Percentiles rank a stretch among this genome's conserved stretches.
These are phyloP conservation scores for Excoecaria agallocha DNA, from an alignment of 345 rosid genomes.

Conservation along the genomic window DNA sequence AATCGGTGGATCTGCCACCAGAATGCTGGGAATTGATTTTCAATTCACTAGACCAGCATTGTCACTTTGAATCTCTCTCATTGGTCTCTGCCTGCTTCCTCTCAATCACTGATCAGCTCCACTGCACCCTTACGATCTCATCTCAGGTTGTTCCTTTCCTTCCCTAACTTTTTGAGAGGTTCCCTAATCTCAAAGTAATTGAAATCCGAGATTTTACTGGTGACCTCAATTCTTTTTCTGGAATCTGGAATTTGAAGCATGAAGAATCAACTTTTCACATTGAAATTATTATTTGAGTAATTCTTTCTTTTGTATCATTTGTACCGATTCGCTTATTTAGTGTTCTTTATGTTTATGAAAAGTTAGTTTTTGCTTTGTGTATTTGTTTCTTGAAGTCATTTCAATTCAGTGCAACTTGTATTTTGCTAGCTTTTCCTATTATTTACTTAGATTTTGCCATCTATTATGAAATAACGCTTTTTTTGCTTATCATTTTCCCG, in stretches of 20 bases:
- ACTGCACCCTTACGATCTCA: constrained; percentile 45
- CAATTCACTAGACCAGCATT: constrained; percentile 38
- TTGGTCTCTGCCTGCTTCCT: constrained; percentile 53
- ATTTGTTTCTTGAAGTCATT: neutral
- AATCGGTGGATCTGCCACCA: neutral
- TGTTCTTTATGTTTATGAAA: no score
- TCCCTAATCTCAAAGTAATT: constrained; percentile 46
- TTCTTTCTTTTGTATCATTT: neutral
- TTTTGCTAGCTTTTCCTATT: neutral
- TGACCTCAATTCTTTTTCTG: constrained; percentile 24
- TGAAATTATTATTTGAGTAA: neutral
- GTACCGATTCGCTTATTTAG: neutral
- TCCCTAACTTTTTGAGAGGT: constrained; percentile 46
- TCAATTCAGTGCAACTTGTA: neutral
- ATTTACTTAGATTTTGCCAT: constrained; percentile 16
- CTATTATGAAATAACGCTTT: no score
- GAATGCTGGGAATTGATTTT: constrained; percentile 81
- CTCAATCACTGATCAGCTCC: constrained; percentile 53
- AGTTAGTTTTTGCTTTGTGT: neutral
- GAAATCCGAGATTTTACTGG: constrained; percentile 26
- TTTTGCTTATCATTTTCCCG: no score
- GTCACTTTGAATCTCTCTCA: constrained; percentile 54
- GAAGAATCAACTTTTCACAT: neutral
- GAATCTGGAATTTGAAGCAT: constrained; percentile 17
- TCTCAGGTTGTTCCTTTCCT: constrained; percentile 35